Evolutionary conservation across 768 basidiomycete genomes (phyloP), one percentile per base, ranked within the genome.

Genomic region (Fistulinella prunicolor): DNA sequence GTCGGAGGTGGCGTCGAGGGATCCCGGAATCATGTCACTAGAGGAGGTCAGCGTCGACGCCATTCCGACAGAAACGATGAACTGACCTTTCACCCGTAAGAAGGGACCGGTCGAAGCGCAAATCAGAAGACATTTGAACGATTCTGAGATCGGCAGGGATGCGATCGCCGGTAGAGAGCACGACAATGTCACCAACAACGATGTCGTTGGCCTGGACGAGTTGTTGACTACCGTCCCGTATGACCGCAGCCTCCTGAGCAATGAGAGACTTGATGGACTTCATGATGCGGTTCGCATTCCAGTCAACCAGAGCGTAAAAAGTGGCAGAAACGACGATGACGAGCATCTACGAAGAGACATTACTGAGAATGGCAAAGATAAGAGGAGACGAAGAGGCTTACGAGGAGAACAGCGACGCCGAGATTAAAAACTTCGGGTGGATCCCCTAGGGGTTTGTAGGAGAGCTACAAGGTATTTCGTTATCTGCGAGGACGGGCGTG

Each of bases 351-450:
- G 73, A 73, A 12, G 76, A 61, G 32, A 81, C 71, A 9, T 84
- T 69, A 21, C 82, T 73, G 23, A 82, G 65, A 54, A 84, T 83
- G 0, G 82, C 80, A 6, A 81, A 81, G n/a, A n/a, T n/a, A n/a
- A 12, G 28, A 28, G 28, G 12, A 12, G 28, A 28, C 28, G 28
- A 28, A 6, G 28, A 28, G 45, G 66, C n/a, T n/a, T n/a, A n/a
- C n/a, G n/a, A n/a, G n/a, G n/a, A n/a, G n/a, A n/a, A 76, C 55
- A 0, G 76, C 78, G 8, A 80, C 71, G n/a, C 76, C 77, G 5
- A 78, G 68, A 45, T 78, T 77, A 41, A 75, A 66, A 0, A 55
- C 55, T 13, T 57, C 38, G 8, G 77, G 76, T 3, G 71, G 68
- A 4, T 69, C 59, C 3, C 78, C 78, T 10, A 78, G 69, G 2